A percentile compares a stretch with the other conserved stretches of the same genome.
Conservation (phyloP, 176 grass and related monocot genomes). For the Rhynchospora pubera region DNA sequence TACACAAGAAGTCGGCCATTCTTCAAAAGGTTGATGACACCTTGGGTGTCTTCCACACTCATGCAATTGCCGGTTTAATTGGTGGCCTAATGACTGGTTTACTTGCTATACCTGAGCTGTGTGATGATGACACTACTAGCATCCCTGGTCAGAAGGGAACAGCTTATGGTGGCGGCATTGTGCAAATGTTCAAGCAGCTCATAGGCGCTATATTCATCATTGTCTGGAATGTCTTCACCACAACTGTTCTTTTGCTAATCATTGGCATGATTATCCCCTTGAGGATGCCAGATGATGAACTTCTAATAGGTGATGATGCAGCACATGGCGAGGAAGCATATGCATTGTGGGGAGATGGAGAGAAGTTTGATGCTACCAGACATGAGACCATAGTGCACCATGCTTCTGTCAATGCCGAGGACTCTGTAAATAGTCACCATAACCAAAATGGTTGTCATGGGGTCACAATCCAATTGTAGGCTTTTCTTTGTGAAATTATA, state of each 20-base stretch:
- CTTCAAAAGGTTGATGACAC: constrained; percentile 66
- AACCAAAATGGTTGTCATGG: constrained; percentile 36
- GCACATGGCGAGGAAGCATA: constrained; percentile 79
- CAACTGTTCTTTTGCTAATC: constrained; percentile 52
- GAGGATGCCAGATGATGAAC: constrained; percentile 71
- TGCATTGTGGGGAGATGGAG: constrained; percentile 80
- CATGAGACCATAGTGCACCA: constrained; percentile 40
- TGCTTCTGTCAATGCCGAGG: constrained; percentile 21
- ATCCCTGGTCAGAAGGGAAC: constrained; percentile 39
- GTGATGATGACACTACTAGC: constrained; percentile 23
- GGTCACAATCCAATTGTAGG: constrained; percentile 68
- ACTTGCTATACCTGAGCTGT: constrained; percentile 44
- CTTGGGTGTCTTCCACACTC: constrained; percentile 65
- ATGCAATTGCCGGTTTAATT: constrained; percentile 56
- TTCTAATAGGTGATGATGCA: constrained; percentile 75
- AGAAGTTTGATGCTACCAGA: constrained; percentile 65
- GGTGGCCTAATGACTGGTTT: constrained; percentile 61
- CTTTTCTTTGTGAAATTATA: neutral
- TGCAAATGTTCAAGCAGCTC: constrained; percentile 55
- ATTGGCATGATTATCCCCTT: constrained; percentile 46
- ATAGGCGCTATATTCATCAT: constrained; percentile 52
- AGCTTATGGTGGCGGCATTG: constrained; percentile 54
- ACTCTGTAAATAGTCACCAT: constrained; percentile 10
- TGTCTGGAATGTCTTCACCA: constrained; percentile 39
- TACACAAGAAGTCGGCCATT: constrained; percentile 60